phyloP scores from a whole-genome alignment of 1,284 basidiomycete genomes.

The Ustilago shanxiensis region DNA sequence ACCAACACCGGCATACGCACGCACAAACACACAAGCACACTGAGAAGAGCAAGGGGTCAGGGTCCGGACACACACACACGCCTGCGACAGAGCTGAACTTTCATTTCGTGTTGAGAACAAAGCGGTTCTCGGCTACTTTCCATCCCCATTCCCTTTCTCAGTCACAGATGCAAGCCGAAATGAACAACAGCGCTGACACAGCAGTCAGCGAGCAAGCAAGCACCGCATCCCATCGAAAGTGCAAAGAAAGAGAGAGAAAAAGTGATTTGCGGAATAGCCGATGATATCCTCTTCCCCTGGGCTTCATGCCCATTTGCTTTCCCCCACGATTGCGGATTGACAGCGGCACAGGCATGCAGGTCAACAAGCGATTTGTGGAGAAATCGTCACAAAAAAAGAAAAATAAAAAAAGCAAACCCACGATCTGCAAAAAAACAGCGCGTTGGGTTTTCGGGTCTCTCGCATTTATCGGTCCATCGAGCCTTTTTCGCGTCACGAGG shows the following conservation, averaged over 20 bases:
- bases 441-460: constrained; percentile 13
- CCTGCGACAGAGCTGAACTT: too few relatives aligned
- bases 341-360: constrained; percentile 6
- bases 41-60: not conserved
- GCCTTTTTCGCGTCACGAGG: constrained; percentile 8
- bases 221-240: not conserved
- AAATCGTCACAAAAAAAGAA: not conserved
- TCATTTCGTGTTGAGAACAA: not conserved
- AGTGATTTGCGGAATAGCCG: constrained; percentile 38
- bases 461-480: constrained; percentile 35
- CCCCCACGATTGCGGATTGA: too few relatives aligned
- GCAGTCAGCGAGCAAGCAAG: not conserved
- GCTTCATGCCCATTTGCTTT: too few relatives aligned
- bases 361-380: constrained; percentile 9
- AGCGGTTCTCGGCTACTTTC: constrained; percentile 5
- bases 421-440: not conserved
- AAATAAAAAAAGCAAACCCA: not conserved
- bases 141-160: not conserved
- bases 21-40: not conserved
- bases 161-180: not conserved
- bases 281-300: constrained; percentile 23
- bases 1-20: not conserved
- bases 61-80: too few relatives aligned
- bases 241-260: not conserved
- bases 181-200: constrained; percentile 2